Base-by-base conservation (phyloP, 1,284 basidiomycete species). In the Pholiota adiposa region DNA sequence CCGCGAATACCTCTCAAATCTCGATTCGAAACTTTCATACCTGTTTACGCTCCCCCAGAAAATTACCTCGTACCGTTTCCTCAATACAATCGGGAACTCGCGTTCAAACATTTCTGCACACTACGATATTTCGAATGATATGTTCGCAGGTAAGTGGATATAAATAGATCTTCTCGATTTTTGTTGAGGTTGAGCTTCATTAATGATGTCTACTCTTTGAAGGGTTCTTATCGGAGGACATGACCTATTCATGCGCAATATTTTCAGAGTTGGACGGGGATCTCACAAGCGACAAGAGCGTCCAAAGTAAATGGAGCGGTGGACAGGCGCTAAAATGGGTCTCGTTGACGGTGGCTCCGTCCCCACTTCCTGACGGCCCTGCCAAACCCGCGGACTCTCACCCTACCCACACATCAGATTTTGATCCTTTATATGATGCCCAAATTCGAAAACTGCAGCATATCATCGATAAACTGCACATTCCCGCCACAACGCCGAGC, bases 161-260 rank as follows among this genome's bases (percentile, higher is more conserved):
- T 46, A 46, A 25, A 46, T 46, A 46, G 44, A 62, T n/a, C 58
- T 67, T 9, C 41, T 4, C 27, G 29, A 52, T n/a, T 21, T n/a
- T n/a, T 33, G 33, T 21, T 29, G 38, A 21, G 25, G 21, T 16
- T 44, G 11, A 4, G 6, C 25, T 40, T 12, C 21, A 40, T 44
- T 31, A 38, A 43, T 29, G n/a, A n/a, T n/a, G n/a, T n/a, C n/a
- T n/a, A n/a, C n/a, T n/a, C n/a, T 41, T 31, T 33, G 61, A 68
- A 81, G 86, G 84, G 0, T 93, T 93, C 72, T 72, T 93, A 25
- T 88, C 85, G 1, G 70, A 79, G 55, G 91, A 94, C 71, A 93
- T 94, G 91, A 93, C 88, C 16, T 93, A 94, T 71, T 90, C 88
- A 0, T 92, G 87, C 68, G 90, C 83, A 4, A 89, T 92, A 63